phyloP scores from a whole-genome alignment of 305 asterid species.

The Fraxinus nigra region DNA sequence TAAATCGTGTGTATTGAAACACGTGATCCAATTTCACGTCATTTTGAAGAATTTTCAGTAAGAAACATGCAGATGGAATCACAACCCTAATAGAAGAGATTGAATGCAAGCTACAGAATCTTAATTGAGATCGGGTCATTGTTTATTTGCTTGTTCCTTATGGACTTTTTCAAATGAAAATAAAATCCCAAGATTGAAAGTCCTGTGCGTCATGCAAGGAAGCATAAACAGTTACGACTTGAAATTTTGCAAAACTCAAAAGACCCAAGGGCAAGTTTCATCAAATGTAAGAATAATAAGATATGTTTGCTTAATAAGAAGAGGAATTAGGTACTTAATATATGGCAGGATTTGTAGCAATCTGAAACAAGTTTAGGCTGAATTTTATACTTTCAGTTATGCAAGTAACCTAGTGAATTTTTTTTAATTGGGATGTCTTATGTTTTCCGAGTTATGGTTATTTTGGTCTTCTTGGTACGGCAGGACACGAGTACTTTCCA shows the following conservation, averaged over 20 bases:
- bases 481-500: neutral
- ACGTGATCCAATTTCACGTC: neutral
- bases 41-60: neutral
- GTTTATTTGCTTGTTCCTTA: neutral
- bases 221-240: neutral
- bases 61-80: neutral
- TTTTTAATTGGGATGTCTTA: neutral
- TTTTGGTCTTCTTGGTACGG: neutral
- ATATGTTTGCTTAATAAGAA: neutral
- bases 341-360: neutral
- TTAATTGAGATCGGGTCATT: neutral
- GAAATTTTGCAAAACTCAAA: neutral
- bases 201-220: neutral
- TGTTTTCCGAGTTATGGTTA: neutral
- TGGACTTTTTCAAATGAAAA: neutral
- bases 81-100: neutral
- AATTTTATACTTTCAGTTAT: neutral
- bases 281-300: neutral
- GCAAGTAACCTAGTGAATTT: neutral
- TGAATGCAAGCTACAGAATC: neutral
- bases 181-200: neutral
- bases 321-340: neutral
- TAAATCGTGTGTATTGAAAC: conserved; percentile 10
- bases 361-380: neutral
- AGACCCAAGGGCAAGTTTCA: neutral